These are phyloP conservation scores for Aspergillus wentii DNA, from an alignment of 495 filamentous ascomycete genomes.

Conservation along the genomic window DNA sequence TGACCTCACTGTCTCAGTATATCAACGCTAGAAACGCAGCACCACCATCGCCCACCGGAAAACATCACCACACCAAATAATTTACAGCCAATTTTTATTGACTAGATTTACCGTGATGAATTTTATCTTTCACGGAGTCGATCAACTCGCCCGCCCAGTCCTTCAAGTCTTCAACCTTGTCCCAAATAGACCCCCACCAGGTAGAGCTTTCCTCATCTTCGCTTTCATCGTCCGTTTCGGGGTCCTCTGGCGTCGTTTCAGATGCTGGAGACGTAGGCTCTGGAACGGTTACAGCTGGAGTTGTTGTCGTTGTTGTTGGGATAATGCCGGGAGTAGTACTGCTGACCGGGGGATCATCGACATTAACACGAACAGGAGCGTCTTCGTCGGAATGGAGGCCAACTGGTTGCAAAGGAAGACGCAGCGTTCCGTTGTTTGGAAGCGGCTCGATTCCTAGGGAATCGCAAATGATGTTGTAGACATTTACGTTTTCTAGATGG, in stretches of 20 bases:
- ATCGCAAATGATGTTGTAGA: slow-evolving; percentile 93
- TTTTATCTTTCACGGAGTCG: slow-evolving; percentile 30
- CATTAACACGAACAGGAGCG: slow-evolving; percentile 25
- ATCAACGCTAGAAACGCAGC: too few relatives aligned
- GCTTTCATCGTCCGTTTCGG: slow-evolving; percentile 14
- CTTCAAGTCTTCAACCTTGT: slow-evolving; percentile 31
- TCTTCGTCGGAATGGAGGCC: slow-evolving; percentile 59
- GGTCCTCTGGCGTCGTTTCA: slow-evolving; percentile 12
- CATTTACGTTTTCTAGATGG: slow-evolving; percentile 81
- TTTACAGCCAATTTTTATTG: too few relatives aligned
- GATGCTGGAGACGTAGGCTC: slow-evolving; percentile 2
- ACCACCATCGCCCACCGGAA: neutral
- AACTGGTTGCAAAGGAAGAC: slow-evolving; percentile 65
- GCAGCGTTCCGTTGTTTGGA: slow-evolving; percentile 84
- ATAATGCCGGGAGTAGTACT: slow-evolving; percentile 1
- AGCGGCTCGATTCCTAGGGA: slow-evolving; percentile 62
- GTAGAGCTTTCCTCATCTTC: slow-evolving; percentile 21
- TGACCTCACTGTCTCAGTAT: too few relatives aligned
- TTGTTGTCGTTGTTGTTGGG: slow-evolving; percentile 2
- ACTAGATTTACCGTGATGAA: too few relatives aligned
- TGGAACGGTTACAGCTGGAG: slow-evolving; percentile 3
- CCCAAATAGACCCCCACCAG: slow-evolving; percentile 30
- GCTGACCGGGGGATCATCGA: slow-evolving; percentile 31
- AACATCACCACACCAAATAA: too few relatives aligned
- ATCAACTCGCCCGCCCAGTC: slow-evolving; percentile 35